phyloP scores from a whole-genome alignment of 148 eudicot genomes.

The Chenopodium quinoa region DNA sequence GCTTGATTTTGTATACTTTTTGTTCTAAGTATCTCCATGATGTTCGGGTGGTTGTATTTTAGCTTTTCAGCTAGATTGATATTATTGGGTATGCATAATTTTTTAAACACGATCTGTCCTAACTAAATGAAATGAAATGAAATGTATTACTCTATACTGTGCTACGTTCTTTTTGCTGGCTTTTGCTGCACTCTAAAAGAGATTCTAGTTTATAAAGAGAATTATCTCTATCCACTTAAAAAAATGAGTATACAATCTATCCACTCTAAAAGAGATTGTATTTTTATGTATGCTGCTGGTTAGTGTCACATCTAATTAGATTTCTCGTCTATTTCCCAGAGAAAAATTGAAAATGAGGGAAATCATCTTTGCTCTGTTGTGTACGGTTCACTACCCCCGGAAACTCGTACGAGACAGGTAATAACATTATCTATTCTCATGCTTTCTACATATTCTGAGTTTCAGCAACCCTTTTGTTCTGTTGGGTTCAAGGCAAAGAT shows the following conservation, averaged over 20 bases:
- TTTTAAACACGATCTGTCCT: not conserved
- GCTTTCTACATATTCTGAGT: not conserved
- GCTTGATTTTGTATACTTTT: not conserved
- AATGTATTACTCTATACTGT: not conserved
- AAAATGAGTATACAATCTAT: not conserved
- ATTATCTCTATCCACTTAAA: not conserved
- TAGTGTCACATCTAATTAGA: conserved; percentile 3
- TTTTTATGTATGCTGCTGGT: conserved; percentile 7
- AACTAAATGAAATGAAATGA: not conserved
- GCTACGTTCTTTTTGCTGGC: not conserved
- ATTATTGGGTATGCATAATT: not conserved
- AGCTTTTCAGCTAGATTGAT: not conserved
- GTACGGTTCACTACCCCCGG: conserved; percentile 96
- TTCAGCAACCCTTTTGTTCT: not conserved
- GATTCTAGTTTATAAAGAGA: no score
- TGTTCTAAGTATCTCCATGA: not conserved
- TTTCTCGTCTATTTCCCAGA: conserved; percentile 39
- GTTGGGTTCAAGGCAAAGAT: conserved; percentile 12
- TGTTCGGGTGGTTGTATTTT: not conserved
- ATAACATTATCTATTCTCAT: not conserved
- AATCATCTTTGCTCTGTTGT: conserved; percentile 95
- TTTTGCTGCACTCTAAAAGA: not conserved
- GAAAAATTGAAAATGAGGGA: conserved; percentile 60
- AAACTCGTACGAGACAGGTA: conserved; percentile 96
- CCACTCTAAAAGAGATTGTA: no score